A percentile compares a stretch with the other conserved stretches of the same genome.
These are phyloP conservation scores for Cryoendolithus antarcticus DNA, from an alignment of 2,329 filamentous ascomycete species.

Conservation along the genomic window DNA sequence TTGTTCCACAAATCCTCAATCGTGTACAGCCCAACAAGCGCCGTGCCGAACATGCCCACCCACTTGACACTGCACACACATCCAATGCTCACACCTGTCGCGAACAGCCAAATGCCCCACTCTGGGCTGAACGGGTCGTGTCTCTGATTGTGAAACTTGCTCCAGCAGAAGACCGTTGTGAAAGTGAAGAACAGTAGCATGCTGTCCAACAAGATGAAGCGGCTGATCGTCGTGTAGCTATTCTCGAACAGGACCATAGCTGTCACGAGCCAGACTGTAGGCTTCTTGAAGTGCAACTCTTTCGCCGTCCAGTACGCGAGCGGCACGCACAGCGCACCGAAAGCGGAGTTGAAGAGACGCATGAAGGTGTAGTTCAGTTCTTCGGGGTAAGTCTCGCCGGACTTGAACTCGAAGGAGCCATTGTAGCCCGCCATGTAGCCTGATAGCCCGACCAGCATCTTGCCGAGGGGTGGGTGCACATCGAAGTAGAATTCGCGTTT, in stretches of 20 bases:
- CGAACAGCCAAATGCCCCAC: constrained; percentile 89
- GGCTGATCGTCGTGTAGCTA: constrained; percentile 96
- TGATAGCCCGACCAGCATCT: constrained; percentile 94
- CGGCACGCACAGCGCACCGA: constrained; percentile 84
- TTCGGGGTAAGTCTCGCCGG: constrained; percentile 84
- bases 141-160: constrained; percentile 85
- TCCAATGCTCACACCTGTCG: constrained; percentile 90
- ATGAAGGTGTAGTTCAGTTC: constrained; percentile 97
- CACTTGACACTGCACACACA: constrained; percentile 98
- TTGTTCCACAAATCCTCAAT: constrained; percentile 96
- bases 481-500: constrained; percentile 99
- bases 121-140: constrained; percentile 75
- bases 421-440: constrained; percentile 97
- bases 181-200: constrained; percentile 99
- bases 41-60: constrained; percentile 91
- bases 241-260: constrained; percentile 98
- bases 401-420: constrained; percentile 98
- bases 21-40: constrained; percentile 89
- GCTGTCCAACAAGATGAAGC: constrained; percentile 94
- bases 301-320: constrained; percentile 91
- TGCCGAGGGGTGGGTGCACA: constrained; percentile 88
- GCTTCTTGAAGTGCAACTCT: constrained; percentile 73
- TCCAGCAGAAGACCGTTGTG: constrained; percentile 91
- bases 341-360: constrained; percentile 93
- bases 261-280: constrained; percentile 87